A percentile compares a stretch with the other conserved stretches of the same genome.
These are phyloP conservation scores for Cordyceps farinosa DNA, from an alignment of 2,329 filamentous ascomycete species.

Conservation along the genomic window DNA sequence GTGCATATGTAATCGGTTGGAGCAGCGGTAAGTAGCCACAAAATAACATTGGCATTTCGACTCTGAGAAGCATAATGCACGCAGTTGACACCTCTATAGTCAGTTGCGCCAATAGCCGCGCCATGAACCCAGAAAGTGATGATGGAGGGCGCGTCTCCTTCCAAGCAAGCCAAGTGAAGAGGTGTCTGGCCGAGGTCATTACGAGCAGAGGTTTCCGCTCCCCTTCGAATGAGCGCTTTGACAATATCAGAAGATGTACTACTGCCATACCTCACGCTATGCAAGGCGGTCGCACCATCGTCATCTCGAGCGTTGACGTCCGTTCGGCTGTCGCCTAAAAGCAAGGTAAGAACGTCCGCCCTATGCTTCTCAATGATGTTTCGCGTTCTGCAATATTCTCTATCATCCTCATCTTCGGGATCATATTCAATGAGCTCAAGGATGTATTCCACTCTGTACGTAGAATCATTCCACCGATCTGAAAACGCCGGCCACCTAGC, in stretches of 20 bases:
- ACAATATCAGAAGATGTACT: neutral
- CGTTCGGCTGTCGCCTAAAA: neutral
- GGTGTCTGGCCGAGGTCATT: neutral
- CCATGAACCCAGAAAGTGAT: neutral
- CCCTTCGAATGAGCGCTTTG: neutral
- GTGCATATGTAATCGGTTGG: neutral
- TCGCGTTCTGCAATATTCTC: neutral
- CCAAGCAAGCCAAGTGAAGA: neutral
- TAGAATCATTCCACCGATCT: neutral
- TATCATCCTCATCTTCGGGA: too few relatives aligned
- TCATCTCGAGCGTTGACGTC: neutral
- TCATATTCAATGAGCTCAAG: too few relatives aligned
- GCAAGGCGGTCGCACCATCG: constrained; percentile 1
- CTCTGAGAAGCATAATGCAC: neutral
- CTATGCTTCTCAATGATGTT: neutral
- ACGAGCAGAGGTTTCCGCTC: neutral
- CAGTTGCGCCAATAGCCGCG: neutral
- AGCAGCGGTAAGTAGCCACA: neutral
- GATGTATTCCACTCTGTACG: neutral
- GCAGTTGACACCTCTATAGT: neutral
- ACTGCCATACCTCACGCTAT: neutral
- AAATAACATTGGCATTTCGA: neutral
- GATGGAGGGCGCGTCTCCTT: neutral
- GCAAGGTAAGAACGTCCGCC: neutral
- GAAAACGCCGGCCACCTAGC: neutral